These are phyloP conservation scores for Massarina eburnea DNA, from an alignment of 2,329 filamentous ascomycete species.

Conservation along the genomic window DNA sequence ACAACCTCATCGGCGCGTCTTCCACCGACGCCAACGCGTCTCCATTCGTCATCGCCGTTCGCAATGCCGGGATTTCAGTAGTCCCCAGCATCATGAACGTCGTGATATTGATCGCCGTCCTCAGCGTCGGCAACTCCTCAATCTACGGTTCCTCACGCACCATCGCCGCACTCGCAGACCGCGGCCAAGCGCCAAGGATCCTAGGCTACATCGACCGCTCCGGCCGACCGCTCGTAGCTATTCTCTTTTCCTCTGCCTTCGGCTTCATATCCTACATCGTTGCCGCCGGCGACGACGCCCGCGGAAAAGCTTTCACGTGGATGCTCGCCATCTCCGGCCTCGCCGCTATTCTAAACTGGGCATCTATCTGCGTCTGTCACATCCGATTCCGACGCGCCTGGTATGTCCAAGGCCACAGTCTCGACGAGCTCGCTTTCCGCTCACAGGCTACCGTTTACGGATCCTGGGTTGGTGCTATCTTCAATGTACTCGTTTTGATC, in stretches of 20 bases:
- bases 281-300: conserved; percentile 50
- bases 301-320: conserved; percentile 71
- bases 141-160: conserved; percentile 61
- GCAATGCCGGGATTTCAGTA: conserved; percentile 61
- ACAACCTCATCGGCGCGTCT: conserved; percentile 37
- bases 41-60: conserved; percentile 68
- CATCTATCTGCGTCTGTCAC: conserved; percentile 81
- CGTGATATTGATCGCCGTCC: conserved; percentile 63
- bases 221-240: conserved; percentile 76
- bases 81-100: conserved; percentile 69
- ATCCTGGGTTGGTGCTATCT: conserved; percentile 73
- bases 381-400: conserved; percentile 76
- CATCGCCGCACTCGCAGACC: conserved; percentile 54
- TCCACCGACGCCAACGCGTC: conserved; percentile 49
- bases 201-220: conserved; percentile 80
- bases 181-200: conserved; percentile 71
- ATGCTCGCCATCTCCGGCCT: conserved; percentile 71
- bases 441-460: conserved; percentile 75
- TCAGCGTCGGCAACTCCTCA: conserved; percentile 61
- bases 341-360: conserved; percentile 77
- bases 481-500: conserved; percentile 72
- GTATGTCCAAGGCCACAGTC: conserved; percentile 62
- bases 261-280: conserved; percentile 76
- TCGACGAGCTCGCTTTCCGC: conserved; percentile 75
- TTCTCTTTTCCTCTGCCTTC: conserved; percentile 65